These are phyloP conservation scores for Spergularia marina DNA, from an alignment of 148 eudicot species.

Conservation along the genomic window DNA sequence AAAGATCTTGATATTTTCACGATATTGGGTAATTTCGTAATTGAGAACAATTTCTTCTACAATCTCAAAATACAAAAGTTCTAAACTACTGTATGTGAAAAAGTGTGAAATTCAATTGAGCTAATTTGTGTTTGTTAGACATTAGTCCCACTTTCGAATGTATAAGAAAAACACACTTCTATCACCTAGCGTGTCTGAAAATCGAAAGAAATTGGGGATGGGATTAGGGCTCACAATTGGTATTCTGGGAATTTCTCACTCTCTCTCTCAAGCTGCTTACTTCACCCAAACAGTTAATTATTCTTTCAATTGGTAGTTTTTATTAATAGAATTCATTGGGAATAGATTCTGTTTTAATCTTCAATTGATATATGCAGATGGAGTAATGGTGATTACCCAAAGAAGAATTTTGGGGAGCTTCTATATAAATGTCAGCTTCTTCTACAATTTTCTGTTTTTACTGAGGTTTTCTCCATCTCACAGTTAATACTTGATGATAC, in stretches of 20 bases:
- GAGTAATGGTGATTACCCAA: constrained; percentile 76
- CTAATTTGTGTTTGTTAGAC: no score
- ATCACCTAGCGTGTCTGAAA: background rate
- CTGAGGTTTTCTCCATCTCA: background rate
- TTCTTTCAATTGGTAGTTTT: background rate
- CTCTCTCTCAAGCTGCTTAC: constrained; percentile 81
- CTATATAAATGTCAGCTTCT: constrained; percentile 44
- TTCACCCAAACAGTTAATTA: constrained; percentile 53
- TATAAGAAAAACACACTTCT: no score
- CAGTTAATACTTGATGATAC: background rate
- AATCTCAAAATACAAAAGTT: no score
- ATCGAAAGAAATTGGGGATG: constrained; percentile 30
- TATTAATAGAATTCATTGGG: no score
- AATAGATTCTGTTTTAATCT: background rate
- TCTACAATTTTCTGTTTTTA: constrained; percentile 5
- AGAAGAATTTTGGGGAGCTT: constrained; percentile 79
- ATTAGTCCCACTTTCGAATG: no score
- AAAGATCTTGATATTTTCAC: no score
- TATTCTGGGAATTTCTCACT: constrained; percentile 52
- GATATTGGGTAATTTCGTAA: no score
- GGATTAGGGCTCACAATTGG: constrained; percentile 55
- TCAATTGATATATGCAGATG: constrained; percentile 41
- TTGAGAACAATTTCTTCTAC: no score
- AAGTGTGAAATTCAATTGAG: no score
- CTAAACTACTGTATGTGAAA: no score